These are phyloP conservation scores for Leishmania mexicana DNA, from an alignment of 208 protist genomes.

Conservation along the genomic window DNA sequence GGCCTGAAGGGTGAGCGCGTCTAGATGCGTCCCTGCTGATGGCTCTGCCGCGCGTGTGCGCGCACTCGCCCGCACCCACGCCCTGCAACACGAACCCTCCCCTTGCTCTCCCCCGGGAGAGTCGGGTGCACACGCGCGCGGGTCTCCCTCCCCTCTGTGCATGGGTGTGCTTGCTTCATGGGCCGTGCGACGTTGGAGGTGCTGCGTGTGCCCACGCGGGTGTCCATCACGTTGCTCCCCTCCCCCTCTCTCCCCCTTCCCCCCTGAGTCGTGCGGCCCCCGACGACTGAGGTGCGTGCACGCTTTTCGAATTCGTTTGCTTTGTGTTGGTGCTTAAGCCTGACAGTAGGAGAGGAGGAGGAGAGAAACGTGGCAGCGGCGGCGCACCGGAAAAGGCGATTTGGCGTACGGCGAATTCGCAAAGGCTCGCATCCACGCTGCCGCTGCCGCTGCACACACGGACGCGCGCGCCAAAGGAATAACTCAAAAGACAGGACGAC, in stretches of 20 bases:
- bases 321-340: not conserved
- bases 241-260: too few species aligned
- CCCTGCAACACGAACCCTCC: not conserved
- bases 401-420: too few species aligned
- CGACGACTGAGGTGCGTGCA: too few species aligned
- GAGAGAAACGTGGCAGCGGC: not conserved
- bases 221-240: too few species aligned
- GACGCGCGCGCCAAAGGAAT: not conserved
- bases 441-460: not conserved
- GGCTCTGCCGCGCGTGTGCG: not conserved
- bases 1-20: conserved; percentile 87
- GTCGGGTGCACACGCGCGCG: too few species aligned
- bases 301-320: too few species aligned
- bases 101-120: too few species aligned
- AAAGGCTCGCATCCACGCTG: too few species aligned
- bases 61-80: not conserved
- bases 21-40: conserved; percentile 32
- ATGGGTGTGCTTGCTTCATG: too few species aligned
- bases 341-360: not conserved
- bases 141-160: too few species aligned
- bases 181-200: not conserved
- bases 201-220: not conserved
- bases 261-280: not conserved
- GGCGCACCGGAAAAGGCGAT: too few species aligned
- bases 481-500: not conserved